Base-by-base conservation (phyloP, 345 rosid species). In the Populus ilicifolia region DNA sequence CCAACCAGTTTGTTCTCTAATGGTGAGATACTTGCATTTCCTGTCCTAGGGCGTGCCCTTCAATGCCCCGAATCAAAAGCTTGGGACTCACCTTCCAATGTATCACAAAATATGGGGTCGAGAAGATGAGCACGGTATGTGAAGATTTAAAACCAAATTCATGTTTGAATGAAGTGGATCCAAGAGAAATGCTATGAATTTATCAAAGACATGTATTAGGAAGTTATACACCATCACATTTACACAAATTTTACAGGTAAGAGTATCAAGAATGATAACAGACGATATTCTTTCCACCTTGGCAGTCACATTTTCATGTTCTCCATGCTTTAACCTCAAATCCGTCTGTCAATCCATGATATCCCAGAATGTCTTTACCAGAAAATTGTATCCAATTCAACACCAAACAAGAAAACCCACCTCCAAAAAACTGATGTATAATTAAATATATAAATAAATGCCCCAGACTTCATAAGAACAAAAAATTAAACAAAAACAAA, bases 171-270 rank as follows among this genome's bases (percentile, higher is more conserved):
- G 36, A 5, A 56, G 23, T 21, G 6, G 30, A 59, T n/a, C 48
- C 48, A 4, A 18, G 25, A 43, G 6, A 61, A 6, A 13, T 74
- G 21, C 33, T 9, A 64, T 44, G 9, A 61, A 41, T 54, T 21
- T 25, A 54, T 20, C 8, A 54, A 54, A 54, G 8, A 54, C 61
- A 54, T 54, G 25, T 21, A 54, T 7, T 54, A 23, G 11, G 23
- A 39, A 54, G 76, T 6, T 69, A 27, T 36, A 39, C 29, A 75
- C 76, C 69, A 76, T 66, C 44, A 68, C 52, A 81, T 77, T 73
- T 81, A 73, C 78, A 73, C 75, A 73, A 73, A 67, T 77, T 81
- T 62, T 77, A 81, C 81, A 77, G 36, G 62, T 21, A 77, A 69
- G 54, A 59, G 66, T 64, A 65, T 25, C 46, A 59, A 74, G 69